Conservation (phyloP, 352 stramenopile species). For the Globisporangium cylindrosporum region DNA sequence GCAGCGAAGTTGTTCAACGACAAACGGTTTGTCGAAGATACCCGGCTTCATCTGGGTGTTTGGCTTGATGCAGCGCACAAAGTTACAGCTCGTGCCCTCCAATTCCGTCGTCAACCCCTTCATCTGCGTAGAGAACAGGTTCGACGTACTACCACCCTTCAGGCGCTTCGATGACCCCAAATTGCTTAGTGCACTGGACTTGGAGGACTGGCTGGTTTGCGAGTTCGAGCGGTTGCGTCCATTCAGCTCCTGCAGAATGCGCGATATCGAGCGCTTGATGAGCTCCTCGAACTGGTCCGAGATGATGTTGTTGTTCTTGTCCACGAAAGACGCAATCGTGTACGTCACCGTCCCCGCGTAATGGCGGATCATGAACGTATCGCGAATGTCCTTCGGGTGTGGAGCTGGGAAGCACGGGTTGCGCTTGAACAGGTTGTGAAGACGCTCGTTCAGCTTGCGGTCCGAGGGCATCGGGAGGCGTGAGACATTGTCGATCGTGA, state of each 20-base stretch:
- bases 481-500: slow-evolving; percentile 83
- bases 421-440: slow-evolving; percentile 80
- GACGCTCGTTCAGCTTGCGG: slow-evolving; percentile 81
- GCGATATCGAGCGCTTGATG: slow-evolving; percentile 72
- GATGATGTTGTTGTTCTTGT: slow-evolving; percentile 92
- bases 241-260: slow-evolving; percentile 67
- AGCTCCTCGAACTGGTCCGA: slow-evolving; percentile 88
- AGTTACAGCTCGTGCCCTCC: slow-evolving; percentile 88
- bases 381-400: slow-evolving; percentile 80
- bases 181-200: slow-evolving; percentile 45
- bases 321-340: slow-evolving; percentile 82
- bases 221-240: slow-evolving; percentile 47
- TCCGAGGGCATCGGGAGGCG: slow-evolving; percentile 86
- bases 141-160: slow-evolving; percentile 68
- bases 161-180: slow-evolving; percentile 46
- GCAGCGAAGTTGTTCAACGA: slow-evolving; percentile 72
- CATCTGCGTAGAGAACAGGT: slow-evolving; percentile 83
- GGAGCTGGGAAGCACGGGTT: slow-evolving; percentile 81
- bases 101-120: slow-evolving; percentile 80
- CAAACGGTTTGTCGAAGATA: slow-evolving; percentile 71
- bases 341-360: slow-evolving; percentile 85
- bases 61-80: slow-evolving; percentile 95
- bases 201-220: slow-evolving; percentile 38
- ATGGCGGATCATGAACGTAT: slow-evolving; percentile 85
- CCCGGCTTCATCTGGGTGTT: slow-evolving; percentile 93